Base-by-base conservation (phyloP, 495 filamentous ascomycete genomes). In the Aspergillus affinis region DNA sequence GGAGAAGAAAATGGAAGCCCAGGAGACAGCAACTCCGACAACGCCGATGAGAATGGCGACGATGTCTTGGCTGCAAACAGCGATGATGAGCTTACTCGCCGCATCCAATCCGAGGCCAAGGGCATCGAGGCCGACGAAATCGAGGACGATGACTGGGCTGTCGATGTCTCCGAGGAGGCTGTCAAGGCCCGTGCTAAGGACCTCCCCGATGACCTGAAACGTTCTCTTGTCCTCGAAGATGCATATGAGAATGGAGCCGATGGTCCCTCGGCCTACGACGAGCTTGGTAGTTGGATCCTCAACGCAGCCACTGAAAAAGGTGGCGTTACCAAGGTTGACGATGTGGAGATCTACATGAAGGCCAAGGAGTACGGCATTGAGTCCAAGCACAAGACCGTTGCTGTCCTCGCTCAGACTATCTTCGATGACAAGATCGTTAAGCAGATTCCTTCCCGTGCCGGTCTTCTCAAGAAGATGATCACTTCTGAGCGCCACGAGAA, bases 361-460 rank as follows among this genome's bases (percentile, higher is more conserved):
- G 94, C 94, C 49, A 91, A 93, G 79, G 81, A 97, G 65, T 84
- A 97, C 53, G 93, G 94, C 69, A 95, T 98, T 63, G 93, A 97
- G 75, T 75, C 74, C 77, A 98, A 98, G 86, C 91, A 97, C 81
- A 91, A 88, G 78, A 97, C 95, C 52, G 78, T 96, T 48, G 84
- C 91, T 48, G 94, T 98, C 30, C 86, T 98, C 57, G 91, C 92
- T 46, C 91, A 96, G 81, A 92, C 91, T 65, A 81, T 98, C 66
- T 98, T 98, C 71, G 88, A 96, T 69, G 87, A 96, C 60, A 88
- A 88, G 69, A 94, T 98, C 61, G 80, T 86, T 69, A 87, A 88
- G 77, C 91, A 98, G 79, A 89, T 98, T 61, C 82, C 86, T 61
- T 81, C 78, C 70, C 93, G 94, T 67, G 89, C 88, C 57, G 75